Evolutionary conservation across 495 filamentous ascomycete species (phyloP).

Genomic region (Cetradonia linearis): DNA sequence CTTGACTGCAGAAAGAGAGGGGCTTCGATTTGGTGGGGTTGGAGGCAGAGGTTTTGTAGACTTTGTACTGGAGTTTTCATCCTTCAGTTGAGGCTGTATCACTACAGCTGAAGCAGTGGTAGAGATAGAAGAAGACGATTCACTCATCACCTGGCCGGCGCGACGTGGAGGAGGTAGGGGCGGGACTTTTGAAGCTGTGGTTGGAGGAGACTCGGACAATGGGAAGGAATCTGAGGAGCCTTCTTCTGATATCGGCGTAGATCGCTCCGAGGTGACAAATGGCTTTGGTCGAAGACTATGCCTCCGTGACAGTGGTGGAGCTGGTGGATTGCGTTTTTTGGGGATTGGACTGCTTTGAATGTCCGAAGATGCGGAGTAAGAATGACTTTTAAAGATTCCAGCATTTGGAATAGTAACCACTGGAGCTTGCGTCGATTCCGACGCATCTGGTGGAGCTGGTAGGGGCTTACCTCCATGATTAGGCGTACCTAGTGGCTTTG

Average conservation of each 20-base stretch:
- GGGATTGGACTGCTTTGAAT: neutral
- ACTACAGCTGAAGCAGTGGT: slow-evolving; percentile 20
- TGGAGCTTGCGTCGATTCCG: neutral
- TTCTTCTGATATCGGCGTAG: slow-evolving; percentile 17
- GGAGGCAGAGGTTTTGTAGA: slow-evolving; percentile 26
- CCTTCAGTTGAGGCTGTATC: slow-evolving; percentile 20
- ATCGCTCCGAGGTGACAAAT: slow-evolving; percentile 28
- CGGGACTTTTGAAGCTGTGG: slow-evolving; percentile 28
- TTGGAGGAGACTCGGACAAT: slow-evolving; percentile 14
- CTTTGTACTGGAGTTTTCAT: slow-evolving; percentile 22
- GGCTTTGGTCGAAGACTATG: slow-evolving; percentile 40
- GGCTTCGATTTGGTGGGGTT: slow-evolving; percentile 32
- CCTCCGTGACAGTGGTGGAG: slow-evolving; percentile 39
- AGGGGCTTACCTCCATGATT: slow-evolving; percentile 25
- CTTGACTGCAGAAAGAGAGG: slow-evolving; percentile 26
- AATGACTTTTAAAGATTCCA: neutral
- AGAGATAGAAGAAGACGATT: slow-evolving; percentile 22
- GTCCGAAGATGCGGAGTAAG: neutral
- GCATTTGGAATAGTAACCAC: neutral
- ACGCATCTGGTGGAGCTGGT: neutral
- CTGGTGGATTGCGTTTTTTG: slow-evolving; percentile 31
- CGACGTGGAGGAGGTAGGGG: slow-evolving; percentile 42
- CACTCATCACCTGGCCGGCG: slow-evolving; percentile 34
- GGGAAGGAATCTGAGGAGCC: neutral
- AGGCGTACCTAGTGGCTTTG: slow-evolving; percentile 24